These are phyloP conservation scores for Daldinia loculata DNA, from an alignment of 495 filamentous ascomycete species.

Conservation along the genomic window DNA sequence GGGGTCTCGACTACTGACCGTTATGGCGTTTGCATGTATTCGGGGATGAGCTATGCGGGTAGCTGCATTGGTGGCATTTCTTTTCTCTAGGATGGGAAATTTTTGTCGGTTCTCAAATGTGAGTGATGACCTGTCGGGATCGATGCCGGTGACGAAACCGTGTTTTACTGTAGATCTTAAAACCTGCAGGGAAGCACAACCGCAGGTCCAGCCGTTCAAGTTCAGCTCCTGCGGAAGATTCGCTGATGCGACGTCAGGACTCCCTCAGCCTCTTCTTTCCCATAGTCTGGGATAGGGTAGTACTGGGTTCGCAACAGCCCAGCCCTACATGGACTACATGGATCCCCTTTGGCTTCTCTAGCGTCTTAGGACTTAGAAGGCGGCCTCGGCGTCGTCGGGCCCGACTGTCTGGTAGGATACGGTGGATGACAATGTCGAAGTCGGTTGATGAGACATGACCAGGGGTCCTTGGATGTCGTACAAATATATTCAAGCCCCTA, in stretches of 20 bases:
- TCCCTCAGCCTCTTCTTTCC: constrained; percentile 36
- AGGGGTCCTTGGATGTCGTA: constrained; percentile 20
- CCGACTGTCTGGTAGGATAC: constrained; percentile 29
- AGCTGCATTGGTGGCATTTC: constrained; percentile 35
- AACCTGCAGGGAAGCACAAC: background rate
- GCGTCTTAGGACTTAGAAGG: constrained; percentile 7
- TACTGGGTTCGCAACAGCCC: constrained; percentile 32
- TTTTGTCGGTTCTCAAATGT: constrained; percentile 6
- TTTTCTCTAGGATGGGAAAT: background rate
- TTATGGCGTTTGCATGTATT: constrained; percentile 28
- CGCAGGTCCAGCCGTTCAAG: constrained; percentile 16
- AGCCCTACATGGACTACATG: constrained; percentile 36
- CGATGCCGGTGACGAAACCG: constrained; percentile 21
- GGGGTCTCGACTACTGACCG: constrained; percentile 11
- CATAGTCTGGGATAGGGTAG: constrained; percentile 40
- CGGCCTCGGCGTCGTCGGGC: constrained; percentile 25
- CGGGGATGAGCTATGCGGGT: constrained; percentile 41
- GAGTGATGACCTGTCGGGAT: constrained; percentile 26
- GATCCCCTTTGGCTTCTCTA: constrained; percentile 1
- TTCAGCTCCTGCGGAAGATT: constrained; percentile 23
- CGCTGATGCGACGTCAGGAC: constrained; percentile 34
- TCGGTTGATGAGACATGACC: constrained; percentile 39
- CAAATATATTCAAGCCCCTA: constrained; percentile 36
- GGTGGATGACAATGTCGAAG: constrained; percentile 16
- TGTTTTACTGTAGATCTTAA: constrained; percentile 8